phyloP scores from a whole-genome alignment of 2,329 filamentous ascomycete species.

The Hypoxylon sp. region DNA sequence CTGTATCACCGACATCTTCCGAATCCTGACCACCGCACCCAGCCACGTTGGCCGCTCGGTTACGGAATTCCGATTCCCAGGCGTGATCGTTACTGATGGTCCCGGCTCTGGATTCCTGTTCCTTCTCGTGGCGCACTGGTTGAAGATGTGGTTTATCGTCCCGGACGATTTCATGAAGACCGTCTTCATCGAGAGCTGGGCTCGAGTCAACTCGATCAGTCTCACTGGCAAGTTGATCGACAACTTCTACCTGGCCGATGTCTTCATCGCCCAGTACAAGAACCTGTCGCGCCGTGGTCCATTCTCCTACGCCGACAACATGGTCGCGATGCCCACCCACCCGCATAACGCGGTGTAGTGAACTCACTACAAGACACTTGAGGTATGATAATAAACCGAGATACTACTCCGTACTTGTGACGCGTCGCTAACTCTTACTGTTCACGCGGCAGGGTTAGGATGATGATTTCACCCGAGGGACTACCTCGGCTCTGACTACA shows the following conservation, averaged over 20 bases:
- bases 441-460: background rate
- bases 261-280: constrained; percentile 87
- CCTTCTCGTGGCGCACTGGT: constrained; percentile 63
- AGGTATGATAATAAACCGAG: constrained; percentile 2
- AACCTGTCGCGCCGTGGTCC: constrained; percentile 62
- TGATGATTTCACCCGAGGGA: background rate
- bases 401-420: background rate
- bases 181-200: constrained; percentile 94
- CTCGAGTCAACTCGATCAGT: constrained; percentile 85
- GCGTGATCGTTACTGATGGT: constrained; percentile 87
- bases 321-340: constrained; percentile 31
- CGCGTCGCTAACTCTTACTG: background rate
- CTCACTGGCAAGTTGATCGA: constrained; percentile 85
- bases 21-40: constrained; percentile 62
- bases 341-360: constrained; percentile 6
- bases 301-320: constrained; percentile 16
- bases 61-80: constrained; percentile 69
- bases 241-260: constrained; percentile 75
- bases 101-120: constrained; percentile 90
- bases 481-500: background rate
- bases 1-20: constrained; percentile 75
- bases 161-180: constrained; percentile 74
- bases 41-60: constrained; percentile 47
- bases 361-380: background rate
- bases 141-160: constrained; percentile 64